phyloP scores from a whole-genome alignment of 2,329 filamentous ascomycete genomes.

The Stagonosporopsis chrysanthemi region DNA sequence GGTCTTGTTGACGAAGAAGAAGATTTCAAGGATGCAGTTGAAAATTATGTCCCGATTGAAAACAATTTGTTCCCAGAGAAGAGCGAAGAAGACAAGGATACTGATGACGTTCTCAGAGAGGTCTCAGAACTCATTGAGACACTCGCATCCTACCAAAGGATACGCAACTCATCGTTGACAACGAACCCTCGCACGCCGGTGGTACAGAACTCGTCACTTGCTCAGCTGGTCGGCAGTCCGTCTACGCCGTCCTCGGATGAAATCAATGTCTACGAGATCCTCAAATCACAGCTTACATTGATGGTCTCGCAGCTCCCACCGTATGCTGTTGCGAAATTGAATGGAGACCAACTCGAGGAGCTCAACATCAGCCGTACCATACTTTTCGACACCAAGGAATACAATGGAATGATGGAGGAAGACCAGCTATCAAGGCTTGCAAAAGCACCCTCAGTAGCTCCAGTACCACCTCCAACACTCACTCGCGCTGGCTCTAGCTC shows the following conservation, averaged over 20 bases:
- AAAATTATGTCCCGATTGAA: constrained; percentile 46
- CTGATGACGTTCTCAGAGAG: constrained; percentile 74
- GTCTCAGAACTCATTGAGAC: constrained; percentile 80
- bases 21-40: constrained; percentile 50
- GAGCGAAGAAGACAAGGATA: constrained; percentile 64
- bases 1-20: constrained; percentile 43
- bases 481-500: constrained; percentile 37
- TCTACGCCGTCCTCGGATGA: constrained; percentile 70
- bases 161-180: constrained; percentile 74
- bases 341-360: constrained; percentile 84
- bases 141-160: constrained; percentile 78
- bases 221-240: constrained; percentile 61
- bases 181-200: constrained; percentile 71
- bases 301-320: constrained; percentile 80
- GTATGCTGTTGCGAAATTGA: constrained; percentile 83
- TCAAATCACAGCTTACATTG: constrained; percentile 77
- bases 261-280: constrained; percentile 69
- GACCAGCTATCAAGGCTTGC: constrained; percentile 66
- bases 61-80: constrained; percentile 31
- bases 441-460: constrained; percentile 48
- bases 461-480: constrained; percentile 39
- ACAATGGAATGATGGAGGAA: constrained; percentile 82
- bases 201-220: constrained; percentile 71
- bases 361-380: constrained; percentile 83
- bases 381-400: constrained; percentile 74